phyloP scores from a whole-genome alignment of 768 basidiomycete species.

The Phylloporus sp. region DNA sequence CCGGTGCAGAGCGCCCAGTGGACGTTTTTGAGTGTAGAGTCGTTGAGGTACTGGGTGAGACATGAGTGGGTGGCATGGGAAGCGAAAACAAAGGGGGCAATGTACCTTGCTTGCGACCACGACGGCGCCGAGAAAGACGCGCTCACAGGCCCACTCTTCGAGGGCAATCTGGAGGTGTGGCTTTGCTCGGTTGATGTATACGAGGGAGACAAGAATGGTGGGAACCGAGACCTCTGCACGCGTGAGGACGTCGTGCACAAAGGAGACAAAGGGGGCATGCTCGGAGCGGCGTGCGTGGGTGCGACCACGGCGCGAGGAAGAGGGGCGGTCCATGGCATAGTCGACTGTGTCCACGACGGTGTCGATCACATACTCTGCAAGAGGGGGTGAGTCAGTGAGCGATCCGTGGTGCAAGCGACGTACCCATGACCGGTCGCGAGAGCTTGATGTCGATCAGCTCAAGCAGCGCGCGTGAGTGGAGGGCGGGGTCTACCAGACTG shows the following conservation, averaged over 20 bases:
- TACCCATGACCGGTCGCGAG: constrained; percentile 60
- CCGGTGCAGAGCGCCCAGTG: constrained; percentile 88
- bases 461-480: constrained; percentile 63
- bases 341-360: constrained; percentile 69
- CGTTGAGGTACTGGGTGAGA: constrained; percentile 66
- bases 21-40: constrained; percentile 85
- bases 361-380: constrained; percentile 70
- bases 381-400: neutral
- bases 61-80: constrained; percentile 11
- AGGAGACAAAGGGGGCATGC: constrained; percentile 56
- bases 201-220: constrained; percentile 64
- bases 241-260: constrained; percentile 62
- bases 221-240: constrained; percentile 72
- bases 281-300: constrained; percentile 44
- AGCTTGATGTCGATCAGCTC: constrained; percentile 67
- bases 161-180: constrained; percentile 78
- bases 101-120: constrained; percentile 81
- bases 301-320: constrained; percentile 52
- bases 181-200: constrained; percentile 74
- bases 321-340: constrained; percentile 68
- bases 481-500: constrained; percentile 57
- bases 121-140: constrained; percentile 87
- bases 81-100: constrained; percentile 14
- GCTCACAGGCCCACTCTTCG: constrained; percentile 84
- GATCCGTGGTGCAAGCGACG: constrained; percentile 28